phyloP scores from a whole-genome alignment of 2,329 filamentous ascomycete species.

The Rasamsonia emersonii region DNA sequence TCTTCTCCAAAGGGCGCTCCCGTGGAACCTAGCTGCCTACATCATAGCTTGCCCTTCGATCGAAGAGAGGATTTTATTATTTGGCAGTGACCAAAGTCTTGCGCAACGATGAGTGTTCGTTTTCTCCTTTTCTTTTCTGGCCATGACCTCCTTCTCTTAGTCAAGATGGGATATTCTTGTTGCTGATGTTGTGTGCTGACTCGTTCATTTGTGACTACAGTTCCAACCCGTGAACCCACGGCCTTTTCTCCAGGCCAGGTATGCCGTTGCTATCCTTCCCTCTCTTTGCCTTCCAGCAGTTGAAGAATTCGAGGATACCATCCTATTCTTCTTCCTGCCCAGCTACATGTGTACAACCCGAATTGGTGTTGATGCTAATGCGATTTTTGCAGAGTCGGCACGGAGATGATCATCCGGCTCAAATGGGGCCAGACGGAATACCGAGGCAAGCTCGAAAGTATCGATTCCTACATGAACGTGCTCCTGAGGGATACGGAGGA shows the following conservation, averaged over 20 bases:
- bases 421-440: conserved; percentile 99
- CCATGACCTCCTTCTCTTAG: background rate
- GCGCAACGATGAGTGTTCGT: conserved; percentile 26
- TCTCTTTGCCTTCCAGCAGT: too few species aligned
- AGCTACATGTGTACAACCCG: too few species aligned
- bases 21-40: too few species aligned
- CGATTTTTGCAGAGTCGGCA: conserved; percentile 82
- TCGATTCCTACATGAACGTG: conserved; percentile 99
- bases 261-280: conserved; percentile 31
- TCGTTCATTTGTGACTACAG: conserved; percentile 26
- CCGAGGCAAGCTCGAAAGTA: conserved; percentile 82
- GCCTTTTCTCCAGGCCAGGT: conserved; percentile 90
- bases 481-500: conserved; percentile 87
- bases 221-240: conserved; percentile 95
- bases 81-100: conserved; percentile 1
- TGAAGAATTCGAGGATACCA: too few species aligned
- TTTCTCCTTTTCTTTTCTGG: conserved; percentile 3
- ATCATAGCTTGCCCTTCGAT: too few species aligned
- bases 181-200: conserved; percentile 1
- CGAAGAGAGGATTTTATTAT: too few species aligned
- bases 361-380: too few species aligned
- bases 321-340: too few species aligned
- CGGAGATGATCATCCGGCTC: conserved; percentile 80
- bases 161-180: too few species aligned
- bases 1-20: too few species aligned